These are phyloP conservation scores for Fusarium sp. DNA, from an alignment of 2,329 filamentous ascomycete genomes.

Conservation along the genomic window DNA sequence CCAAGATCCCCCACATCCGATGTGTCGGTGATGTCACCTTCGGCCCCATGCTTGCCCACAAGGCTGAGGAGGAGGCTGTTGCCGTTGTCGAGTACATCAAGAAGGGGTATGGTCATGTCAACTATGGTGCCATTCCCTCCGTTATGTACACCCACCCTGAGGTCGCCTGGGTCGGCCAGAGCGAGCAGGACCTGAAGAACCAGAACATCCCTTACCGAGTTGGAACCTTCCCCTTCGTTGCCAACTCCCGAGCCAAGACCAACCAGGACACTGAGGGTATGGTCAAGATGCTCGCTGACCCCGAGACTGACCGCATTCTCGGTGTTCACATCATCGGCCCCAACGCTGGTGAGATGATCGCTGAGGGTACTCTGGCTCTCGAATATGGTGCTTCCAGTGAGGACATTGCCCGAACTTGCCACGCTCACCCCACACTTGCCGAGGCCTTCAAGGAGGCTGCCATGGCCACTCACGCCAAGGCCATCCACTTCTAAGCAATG, in stretches of 20 bases:
- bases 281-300: slow-evolving; percentile 97
- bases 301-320: slow-evolving; percentile 93
- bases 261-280: slow-evolving; percentile 95
- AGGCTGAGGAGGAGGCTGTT: slow-evolving; percentile 97
- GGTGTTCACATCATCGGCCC: slow-evolving; percentile 96
- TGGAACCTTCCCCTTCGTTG: slow-evolving; percentile 95
- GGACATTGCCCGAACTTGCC: slow-evolving; percentile 92
- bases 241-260: slow-evolving; percentile 98
- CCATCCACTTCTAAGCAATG: slow-evolving; percentile 83
- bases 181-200: slow-evolving; percentile 93
- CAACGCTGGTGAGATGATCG: slow-evolving; percentile 99
- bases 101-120: slow-evolving; percentile 98
- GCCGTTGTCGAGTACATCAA: slow-evolving; percentile 96
- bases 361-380: slow-evolving; percentile 90
- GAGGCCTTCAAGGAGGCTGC: slow-evolving; percentile 99
- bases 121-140: slow-evolving; percentile 96
- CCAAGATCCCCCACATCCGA: slow-evolving; percentile 95
- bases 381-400: slow-evolving; percentile 97
- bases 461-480: slow-evolving; percentile 95
- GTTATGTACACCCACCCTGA: slow-evolving; percentile 99
- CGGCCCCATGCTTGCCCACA: slow-evolving; percentile 98
- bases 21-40: slow-evolving; percentile 97
- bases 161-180: slow-evolving; percentile 98
- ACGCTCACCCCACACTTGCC: slow-evolving; percentile 93
- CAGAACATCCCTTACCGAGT: slow-evolving; percentile 90